phyloP scores from a whole-genome alignment of 1,284 basidiomycete species.

The Pseudozyma tsukubaensis region DNA sequence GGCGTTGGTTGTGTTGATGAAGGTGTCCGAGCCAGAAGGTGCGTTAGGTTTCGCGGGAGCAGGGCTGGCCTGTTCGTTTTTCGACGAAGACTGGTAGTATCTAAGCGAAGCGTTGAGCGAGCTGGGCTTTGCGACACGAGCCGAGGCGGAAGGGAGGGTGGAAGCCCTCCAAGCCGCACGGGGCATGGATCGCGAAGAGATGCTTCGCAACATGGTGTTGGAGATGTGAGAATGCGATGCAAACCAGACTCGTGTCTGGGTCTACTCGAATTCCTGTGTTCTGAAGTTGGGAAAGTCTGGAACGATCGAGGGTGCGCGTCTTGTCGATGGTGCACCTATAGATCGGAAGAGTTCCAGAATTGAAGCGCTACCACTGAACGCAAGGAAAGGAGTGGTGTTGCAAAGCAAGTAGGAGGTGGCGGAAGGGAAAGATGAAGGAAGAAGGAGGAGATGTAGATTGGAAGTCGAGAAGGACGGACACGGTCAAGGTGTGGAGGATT shows the following conservation, averaged over 20 bases:
- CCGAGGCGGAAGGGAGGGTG: slow-evolving; percentile 40
- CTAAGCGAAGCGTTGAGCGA: slow-evolving; percentile 16
- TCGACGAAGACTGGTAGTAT: slow-evolving; percentile 51
- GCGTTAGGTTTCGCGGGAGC: slow-evolving; percentile 52
- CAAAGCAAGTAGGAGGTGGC: neutral
- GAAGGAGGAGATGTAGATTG: neutral
- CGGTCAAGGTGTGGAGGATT: slow-evolving; percentile 8
- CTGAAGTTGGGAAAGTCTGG: neutral
- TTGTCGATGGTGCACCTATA: slow-evolving; percentile 1
- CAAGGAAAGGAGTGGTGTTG: neutral
- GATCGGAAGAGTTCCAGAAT: neutral
- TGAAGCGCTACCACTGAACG: slow-evolving; percentile 1
- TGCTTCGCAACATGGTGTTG: slow-evolving; percentile 50
- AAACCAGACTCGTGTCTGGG: slow-evolving; percentile 13
- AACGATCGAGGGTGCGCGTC: neutral
- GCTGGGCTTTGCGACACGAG: slow-evolving; percentile 37
- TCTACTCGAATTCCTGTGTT: too few relatives aligned
- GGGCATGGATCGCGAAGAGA: slow-evolving; percentile 45
- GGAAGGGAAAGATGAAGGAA: neutral
- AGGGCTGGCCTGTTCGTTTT: slow-evolving; percentile 41
- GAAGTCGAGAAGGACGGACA: neutral
- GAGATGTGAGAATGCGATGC: neutral
- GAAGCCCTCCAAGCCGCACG: slow-evolving; percentile 43
- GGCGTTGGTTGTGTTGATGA: slow-evolving; percentile 79
- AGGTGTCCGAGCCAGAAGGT: slow-evolving; percentile 60